These are phyloP conservation scores for Erodium texanum DNA, from an alignment of 441 rosid species.

Conservation along the genomic window DNA sequence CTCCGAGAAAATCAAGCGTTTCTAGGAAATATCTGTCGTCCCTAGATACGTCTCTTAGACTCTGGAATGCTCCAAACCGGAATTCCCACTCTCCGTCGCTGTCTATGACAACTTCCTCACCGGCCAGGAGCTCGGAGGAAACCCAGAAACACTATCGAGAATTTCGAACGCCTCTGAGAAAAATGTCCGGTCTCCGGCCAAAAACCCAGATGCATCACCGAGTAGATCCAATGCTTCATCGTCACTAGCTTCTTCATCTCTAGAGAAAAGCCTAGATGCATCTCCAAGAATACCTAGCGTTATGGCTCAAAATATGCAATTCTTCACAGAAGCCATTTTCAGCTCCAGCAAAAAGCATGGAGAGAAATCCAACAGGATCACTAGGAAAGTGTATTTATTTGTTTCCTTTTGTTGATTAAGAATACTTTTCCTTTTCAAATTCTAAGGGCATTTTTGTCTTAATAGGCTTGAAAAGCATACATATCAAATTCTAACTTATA, in stretches of 20 bases:
- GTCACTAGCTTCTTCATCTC: neutral
- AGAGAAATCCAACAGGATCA: too few species aligned
- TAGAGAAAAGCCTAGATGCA: neutral
- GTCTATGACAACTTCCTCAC: slow-evolving; percentile 34
- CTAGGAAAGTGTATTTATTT: too few species aligned
- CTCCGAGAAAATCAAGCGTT: slow-evolving; percentile 5
- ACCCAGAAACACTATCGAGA: slow-evolving; percentile 19
- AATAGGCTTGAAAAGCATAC: too few species aligned
- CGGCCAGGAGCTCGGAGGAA: slow-evolving; percentile 27
- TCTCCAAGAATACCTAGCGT: slow-evolving; percentile 30
- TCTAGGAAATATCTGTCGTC: neutral
- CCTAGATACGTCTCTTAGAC: neutral
- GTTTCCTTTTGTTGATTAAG: too few species aligned
- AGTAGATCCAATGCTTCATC: neutral
- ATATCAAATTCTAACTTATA: too few species aligned
- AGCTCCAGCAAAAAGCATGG: too few species aligned
- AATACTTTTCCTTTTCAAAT: too few species aligned
- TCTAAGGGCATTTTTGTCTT: too few species aligned
- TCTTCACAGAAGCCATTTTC: slow-evolving; percentile 24
- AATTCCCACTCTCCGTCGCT: too few species aligned
- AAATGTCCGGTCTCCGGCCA: neutral
- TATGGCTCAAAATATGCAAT: slow-evolving; percentile 23
- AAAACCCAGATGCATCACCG: slow-evolving; percentile 20
- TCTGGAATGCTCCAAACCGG: too few species aligned
- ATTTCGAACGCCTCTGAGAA: neutral